phyloP scores from a whole-genome alignment of 2,329 filamentous ascomycete genomes.

The Cladosporium halotolerans region DNA sequence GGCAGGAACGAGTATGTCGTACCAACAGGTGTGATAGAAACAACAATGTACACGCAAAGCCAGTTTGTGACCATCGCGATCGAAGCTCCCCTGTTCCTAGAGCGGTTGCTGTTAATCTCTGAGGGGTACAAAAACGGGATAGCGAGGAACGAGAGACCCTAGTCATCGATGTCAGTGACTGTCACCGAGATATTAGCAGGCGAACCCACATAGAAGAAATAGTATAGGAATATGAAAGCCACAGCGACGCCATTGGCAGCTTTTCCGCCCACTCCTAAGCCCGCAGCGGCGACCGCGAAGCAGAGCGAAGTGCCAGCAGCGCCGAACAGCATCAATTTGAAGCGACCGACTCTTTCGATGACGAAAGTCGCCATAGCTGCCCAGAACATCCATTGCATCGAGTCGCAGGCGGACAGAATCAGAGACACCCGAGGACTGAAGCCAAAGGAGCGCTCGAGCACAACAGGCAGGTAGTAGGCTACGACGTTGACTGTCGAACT shows the following conservation, averaged over 20 bases:
- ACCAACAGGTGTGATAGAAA: constrained; percentile 16
- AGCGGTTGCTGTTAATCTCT: constrained; percentile 15
- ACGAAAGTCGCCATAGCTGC: constrained; percentile 7
- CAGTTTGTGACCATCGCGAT: constrained; percentile 17
- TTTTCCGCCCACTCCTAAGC: constrained; percentile 12
- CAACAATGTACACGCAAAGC: constrained; percentile 14
- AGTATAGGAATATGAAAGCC: constrained; percentile 16
- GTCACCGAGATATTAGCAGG: background rate
- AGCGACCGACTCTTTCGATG: constrained; percentile 14
- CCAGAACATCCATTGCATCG: constrained; percentile 17
- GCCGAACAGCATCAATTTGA: constrained; percentile 15
- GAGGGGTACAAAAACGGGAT: constrained; percentile 15
- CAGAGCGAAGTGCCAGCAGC: constrained; percentile 12
- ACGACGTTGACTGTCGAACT: constrained; percentile 8
- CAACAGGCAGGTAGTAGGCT: constrained; percentile 15
- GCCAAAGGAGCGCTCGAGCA: constrained; percentile 15
- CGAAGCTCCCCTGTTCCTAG: constrained; percentile 12
- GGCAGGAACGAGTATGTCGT: background rate
- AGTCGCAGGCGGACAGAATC: constrained; percentile 13
- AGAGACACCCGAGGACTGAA: constrained; percentile 14
- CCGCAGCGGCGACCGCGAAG: constrained; percentile 13
- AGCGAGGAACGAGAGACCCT: constrained; percentile 15
- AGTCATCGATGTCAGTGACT: background rate
- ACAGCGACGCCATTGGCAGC: constrained; percentile 13
- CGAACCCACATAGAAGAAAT: constrained; percentile 15